phyloP scores from a whole-genome alignment of 768 basidiomycete species.

The Rhodosporidiobolus sp. region DNA sequence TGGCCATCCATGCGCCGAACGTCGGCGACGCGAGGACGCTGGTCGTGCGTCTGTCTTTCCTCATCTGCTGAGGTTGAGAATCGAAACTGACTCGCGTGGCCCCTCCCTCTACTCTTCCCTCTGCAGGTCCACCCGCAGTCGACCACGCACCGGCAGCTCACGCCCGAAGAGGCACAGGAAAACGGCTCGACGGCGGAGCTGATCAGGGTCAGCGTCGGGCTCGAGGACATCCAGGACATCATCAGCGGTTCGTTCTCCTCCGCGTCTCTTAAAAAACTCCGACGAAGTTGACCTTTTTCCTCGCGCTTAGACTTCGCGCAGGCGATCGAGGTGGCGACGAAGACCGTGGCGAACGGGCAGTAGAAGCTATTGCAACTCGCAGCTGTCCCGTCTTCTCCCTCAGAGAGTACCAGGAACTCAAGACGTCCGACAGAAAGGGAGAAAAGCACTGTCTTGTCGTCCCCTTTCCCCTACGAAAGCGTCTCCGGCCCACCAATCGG shows the following conservation, averaged over 20 bases:
- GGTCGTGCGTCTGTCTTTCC: slow-evolving; percentile 35
- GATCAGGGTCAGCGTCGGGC: slow-evolving; percentile 10
- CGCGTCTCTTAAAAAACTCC: background rate
- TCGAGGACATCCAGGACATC: slow-evolving; percentile 46
- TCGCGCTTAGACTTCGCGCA: slow-evolving; percentile 47
- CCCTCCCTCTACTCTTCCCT: background rate
- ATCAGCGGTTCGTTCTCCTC: slow-evolving; percentile 44
- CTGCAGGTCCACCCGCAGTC: slow-evolving; percentile 57
- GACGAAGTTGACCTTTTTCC: background rate
- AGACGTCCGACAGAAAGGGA: too few relatives aligned
- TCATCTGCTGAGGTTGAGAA: slow-evolving; percentile 51
- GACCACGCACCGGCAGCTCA: slow-evolving; percentile 70
- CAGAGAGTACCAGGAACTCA: too few relatives aligned
- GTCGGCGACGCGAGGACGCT: slow-evolving; percentile 60
- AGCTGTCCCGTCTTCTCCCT: background rate
- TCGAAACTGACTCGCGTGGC: background rate
- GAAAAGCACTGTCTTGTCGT: too few relatives aligned
- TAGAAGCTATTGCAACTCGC: too few relatives aligned
- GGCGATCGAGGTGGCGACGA: slow-evolving; percentile 45
- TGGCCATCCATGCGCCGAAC: slow-evolving; percentile 58
- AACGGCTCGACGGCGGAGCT: slow-evolving; percentile 5
- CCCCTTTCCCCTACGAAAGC: background rate
- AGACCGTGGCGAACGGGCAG: background rate
- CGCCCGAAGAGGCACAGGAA: slow-evolving; percentile 53
- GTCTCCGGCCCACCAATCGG: slow-evolving; percentile 19